These are phyloP conservation scores for Mycena venus DNA, from an alignment of 768 basidiomycete species.

Conservation along the genomic window DNA sequence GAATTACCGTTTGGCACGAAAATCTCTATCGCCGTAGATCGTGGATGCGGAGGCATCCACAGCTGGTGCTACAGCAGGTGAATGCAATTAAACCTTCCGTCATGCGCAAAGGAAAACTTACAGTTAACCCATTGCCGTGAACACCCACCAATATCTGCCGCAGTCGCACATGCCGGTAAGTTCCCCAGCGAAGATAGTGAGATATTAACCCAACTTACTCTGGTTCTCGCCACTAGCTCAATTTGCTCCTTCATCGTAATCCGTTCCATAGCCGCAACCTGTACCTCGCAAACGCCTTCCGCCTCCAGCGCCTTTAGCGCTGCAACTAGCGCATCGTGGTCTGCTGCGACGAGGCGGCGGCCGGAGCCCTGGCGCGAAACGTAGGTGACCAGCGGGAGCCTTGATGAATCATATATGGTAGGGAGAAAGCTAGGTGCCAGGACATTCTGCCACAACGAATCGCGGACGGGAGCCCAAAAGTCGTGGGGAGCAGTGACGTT, in stretches of 20 bases:
- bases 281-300: slow-evolving; percentile 65
- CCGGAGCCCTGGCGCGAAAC: slow-evolving; percentile 68
- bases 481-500: slow-evolving; percentile 39
- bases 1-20: slow-evolving; percentile 68
- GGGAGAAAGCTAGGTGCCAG: slow-evolving; percentile 43
- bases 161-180: not conserved
- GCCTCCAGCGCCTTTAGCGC: slow-evolving; percentile 62
- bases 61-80: slow-evolving; percentile 59
- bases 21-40: slow-evolving; percentile 79
- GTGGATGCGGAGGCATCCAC: slow-evolving; percentile 75
- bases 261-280: slow-evolving; percentile 53
- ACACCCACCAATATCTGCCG: slow-evolving; percentile 70
- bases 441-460: slow-evolving; percentile 42
- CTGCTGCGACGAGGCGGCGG: slow-evolving; percentile 55
- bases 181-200: slow-evolving; percentile 10
- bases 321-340: slow-evolving; percentile 63
- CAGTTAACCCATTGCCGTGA: slow-evolving; percentile 79
- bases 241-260: slow-evolving; percentile 75
- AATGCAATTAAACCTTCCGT: not conserved
- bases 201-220: slow-evolving; percentile 54
- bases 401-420: not conserved
- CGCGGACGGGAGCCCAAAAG: slow-evolving; percentile 54
- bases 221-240: slow-evolving; percentile 69
- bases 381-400: slow-evolving; percentile 62
- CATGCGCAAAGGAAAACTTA: slow-evolving; percentile 31